Conservation (phyloP, 2,329 filamentous ascomycete genomes). For the Fusarium heterosporum region DNA sequence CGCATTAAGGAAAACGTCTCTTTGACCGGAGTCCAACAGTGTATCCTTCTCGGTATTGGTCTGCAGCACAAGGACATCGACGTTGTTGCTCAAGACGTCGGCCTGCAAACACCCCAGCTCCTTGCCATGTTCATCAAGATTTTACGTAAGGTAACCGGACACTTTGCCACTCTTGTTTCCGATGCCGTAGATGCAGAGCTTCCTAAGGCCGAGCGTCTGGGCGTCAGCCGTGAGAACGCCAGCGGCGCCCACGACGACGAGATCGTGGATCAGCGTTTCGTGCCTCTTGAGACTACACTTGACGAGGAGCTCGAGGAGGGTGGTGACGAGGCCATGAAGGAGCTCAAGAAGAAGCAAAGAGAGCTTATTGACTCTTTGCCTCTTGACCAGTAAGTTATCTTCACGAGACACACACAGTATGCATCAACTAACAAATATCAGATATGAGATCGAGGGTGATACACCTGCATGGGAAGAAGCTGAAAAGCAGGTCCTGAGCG, state of each 20-base stretch:
- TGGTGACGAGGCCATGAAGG: constrained; percentile 78
- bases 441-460: constrained; percentile 74
- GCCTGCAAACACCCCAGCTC: constrained; percentile 79
- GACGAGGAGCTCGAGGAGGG: constrained; percentile 88
- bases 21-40: constrained; percentile 84
- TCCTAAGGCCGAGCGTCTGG: constrained; percentile 67
- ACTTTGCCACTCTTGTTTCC: constrained; percentile 81
- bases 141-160: constrained; percentile 83
- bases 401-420: fast-evolving
- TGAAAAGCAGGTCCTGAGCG: constrained; percentile 78
- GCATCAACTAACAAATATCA: constrained; percentile 45
- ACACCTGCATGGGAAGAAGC: constrained; percentile 73
- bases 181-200: constrained; percentile 77
- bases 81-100: constrained; percentile 80
- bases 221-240: constrained; percentile 69
- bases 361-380: constrained; percentile 92
- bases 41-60: constrained; percentile 89
- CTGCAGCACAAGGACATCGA: constrained; percentile 91
- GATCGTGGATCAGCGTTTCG: constrained; percentile 72
- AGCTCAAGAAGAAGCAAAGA: constrained; percentile 82
- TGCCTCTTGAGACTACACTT: constrained; percentile 76
- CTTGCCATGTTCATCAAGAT: constrained; percentile 99
- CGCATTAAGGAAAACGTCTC: constrained; percentile 74
- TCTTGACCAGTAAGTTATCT: constrained; percentile 70
- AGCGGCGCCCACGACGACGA: constrained; percentile 77